phyloP scores from a whole-genome alignment of 73 alveolate species.

The Urostyla sp. region DNA sequence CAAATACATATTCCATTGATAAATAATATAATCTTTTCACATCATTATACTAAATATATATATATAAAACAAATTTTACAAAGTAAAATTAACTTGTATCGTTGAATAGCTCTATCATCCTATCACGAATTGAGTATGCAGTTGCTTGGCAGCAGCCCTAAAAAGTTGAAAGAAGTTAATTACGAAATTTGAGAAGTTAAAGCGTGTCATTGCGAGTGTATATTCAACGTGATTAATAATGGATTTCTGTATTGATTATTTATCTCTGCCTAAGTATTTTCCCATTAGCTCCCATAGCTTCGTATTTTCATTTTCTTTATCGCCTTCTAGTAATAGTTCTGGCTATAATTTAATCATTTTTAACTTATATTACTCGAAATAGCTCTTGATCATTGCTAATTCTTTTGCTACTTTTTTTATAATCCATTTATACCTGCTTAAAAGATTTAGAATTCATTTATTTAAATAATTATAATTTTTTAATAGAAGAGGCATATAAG shows the following conservation, averaged over 20 bases:
- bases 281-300: slow-evolving; percentile 69
- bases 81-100: slow-evolving; percentile 42
- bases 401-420: no score
- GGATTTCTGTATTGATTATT: slow-evolving; percentile 50
- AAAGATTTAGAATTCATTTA: no score
- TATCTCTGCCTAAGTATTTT: slow-evolving; percentile 44
- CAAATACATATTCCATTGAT: slow-evolving; percentile 56
- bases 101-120: slow-evolving; percentile 60
- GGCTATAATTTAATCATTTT: background rate
- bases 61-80: background rate
- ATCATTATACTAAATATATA: slow-evolving; percentile 3
- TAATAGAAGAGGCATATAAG: no score
- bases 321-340: background rate
- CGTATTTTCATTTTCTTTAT: slow-evolving; percentile 16
- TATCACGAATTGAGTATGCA: slow-evolving; percentile 51
- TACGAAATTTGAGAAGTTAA: slow-evolving; percentile 61
- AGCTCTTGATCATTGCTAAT: no score
- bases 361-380: no score
- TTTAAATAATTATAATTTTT: no score
- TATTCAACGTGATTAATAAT: slow-evolving; percentile 69
- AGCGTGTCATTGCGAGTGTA: slow-evolving; percentile 73
- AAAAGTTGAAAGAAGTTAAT: background rate
- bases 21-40: slow-evolving; percentile 52
- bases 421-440: no score
- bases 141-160: slow-evolving; percentile 64